Evolutionary conservation across 768 basidiomycete genomes (phyloP).

Genomic region (Suillus plorans): DNA sequence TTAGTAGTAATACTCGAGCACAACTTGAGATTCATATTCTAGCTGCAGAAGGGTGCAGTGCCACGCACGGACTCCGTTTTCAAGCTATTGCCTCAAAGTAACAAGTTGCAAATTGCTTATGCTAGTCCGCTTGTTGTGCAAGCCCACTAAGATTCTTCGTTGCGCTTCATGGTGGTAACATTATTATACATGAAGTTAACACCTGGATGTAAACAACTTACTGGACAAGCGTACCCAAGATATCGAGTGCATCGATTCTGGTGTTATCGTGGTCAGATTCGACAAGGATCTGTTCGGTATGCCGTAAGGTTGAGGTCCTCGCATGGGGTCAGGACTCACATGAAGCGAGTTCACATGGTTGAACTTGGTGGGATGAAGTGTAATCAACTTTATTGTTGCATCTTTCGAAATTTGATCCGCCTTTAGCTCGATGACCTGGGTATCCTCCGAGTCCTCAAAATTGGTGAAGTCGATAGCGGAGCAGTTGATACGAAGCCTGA

Average conservation of each 20-base stretch:
- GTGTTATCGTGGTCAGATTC: slow-evolving; percentile 69
- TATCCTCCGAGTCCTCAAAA: slow-evolving; percentile 53
- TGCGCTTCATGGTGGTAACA: slow-evolving; percentile 20
- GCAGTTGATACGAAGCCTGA: slow-evolving; percentile 66
- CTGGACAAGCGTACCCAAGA: slow-evolving; percentile 60
- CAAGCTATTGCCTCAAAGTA: not conserved
- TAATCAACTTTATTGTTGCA: slow-evolving; percentile 44
- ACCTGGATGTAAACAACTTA: slow-evolving; percentile 32
- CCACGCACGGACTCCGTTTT: not conserved
- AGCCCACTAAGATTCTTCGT: slow-evolving; percentile 42
- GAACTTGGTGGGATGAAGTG: slow-evolving; percentile 66
- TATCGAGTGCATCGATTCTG: slow-evolving; percentile 64
- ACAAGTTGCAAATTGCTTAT: not conserved
- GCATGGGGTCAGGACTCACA: slow-evolving; percentile 32
- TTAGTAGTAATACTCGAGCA: not conserved
- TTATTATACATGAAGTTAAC: slow-evolving; percentile 5
- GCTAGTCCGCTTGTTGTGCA: slow-evolving; percentile 31
- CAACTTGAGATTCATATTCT: not conserved
- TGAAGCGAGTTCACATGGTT: slow-evolving; percentile 66
- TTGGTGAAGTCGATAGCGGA: slow-evolving; percentile 64
- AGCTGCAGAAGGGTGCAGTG: not conserved
- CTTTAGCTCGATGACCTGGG: slow-evolving; percentile 56
- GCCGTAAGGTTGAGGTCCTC: not conserved
- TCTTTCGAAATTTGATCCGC: slow-evolving; percentile 43
- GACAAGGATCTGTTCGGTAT: slow-evolving; percentile 57